Conservation (phyloP, 257 asterid species). For the Leptodermis oblonga region DNA sequence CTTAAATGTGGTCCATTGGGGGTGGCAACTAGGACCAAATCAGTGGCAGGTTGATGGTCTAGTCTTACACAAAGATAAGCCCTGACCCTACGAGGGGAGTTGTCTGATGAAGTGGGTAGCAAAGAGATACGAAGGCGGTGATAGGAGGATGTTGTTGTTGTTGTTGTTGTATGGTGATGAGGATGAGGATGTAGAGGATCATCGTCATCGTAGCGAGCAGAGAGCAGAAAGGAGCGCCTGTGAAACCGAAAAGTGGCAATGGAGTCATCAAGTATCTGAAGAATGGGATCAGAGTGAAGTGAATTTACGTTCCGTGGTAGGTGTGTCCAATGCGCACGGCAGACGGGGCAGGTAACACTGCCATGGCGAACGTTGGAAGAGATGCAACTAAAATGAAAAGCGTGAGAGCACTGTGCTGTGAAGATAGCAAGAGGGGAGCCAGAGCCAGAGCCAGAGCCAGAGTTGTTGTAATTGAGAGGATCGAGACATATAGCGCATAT, state of each 20-base stretch:
- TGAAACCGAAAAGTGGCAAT: slow-evolving; percentile 80
- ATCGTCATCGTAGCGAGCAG: slow-evolving; percentile 82
- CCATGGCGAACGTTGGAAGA: slow-evolving; percentile 94
- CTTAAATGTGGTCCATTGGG: slow-evolving; percentile 83
- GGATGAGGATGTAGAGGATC: slow-evolving; percentile 73
- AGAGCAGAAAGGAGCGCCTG: slow-evolving; percentile 73
- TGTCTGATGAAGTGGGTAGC: slow-evolving; percentile 22
- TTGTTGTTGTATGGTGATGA: too few species aligned
- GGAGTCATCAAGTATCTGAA: slow-evolving; percentile 89
- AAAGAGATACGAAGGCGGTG: slow-evolving; percentile 70
- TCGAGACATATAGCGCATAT: slow-evolving; percentile 84
- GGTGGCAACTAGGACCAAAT: slow-evolving; percentile 74
- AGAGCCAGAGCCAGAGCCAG: slow-evolving; percentile 57
- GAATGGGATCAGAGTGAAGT: slow-evolving; percentile 62
- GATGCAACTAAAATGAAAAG: slow-evolving; percentile 88
- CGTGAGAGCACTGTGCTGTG: slow-evolving; percentile 91
- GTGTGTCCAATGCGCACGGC: slow-evolving; percentile 94
- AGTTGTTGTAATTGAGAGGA: slow-evolving; percentile 50
- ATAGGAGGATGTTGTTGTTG: too few species aligned
- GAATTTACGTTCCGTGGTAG: slow-evolving; percentile 64
- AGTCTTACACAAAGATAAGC: slow-evolving; percentile 55
- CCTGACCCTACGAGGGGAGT: slow-evolving; percentile 9
- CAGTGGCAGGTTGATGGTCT: slow-evolving; percentile 69
- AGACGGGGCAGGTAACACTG: slow-evolving; percentile 84
- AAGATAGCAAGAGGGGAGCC: slow-evolving; percentile 81